A percentile compares a stretch with the other conserved stretches of the same genome.
phyloP scores from a whole-genome alignment of 441 rosid species.

The Biscutella auriculata region DNA sequence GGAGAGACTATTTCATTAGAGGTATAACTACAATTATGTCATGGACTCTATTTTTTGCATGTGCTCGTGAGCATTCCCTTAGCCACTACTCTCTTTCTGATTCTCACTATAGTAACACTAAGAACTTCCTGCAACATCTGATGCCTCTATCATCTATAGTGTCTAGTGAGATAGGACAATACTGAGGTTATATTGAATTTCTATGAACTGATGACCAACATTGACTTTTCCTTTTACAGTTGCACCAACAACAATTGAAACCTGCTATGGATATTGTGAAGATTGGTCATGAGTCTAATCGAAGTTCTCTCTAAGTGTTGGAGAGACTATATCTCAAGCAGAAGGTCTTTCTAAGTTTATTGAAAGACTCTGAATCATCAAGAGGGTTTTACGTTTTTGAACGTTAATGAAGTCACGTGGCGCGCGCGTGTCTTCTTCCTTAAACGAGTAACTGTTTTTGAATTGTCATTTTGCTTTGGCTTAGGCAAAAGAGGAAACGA shows the following conservation, averaged over 20 bases:
- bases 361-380: no score
- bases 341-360: no score
- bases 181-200: conserved; percentile 34
- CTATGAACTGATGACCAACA: conserved; percentile 70
- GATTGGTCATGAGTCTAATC: no score
- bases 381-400: no score
- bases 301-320: no score
- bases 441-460: no score
- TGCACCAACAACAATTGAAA: conserved; percentile 93
- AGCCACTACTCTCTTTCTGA: background rate
- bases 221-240: conserved; percentile 91
- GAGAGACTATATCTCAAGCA: no score
- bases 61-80: background rate
- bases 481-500: no score
- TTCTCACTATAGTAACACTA: background rate
- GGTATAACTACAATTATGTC: conserved; percentile 31
- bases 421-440: no score
- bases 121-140: background rate
- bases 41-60: background rate
- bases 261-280: conserved; percentile 76
- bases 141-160: background rate
- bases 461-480: no score
- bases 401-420: no score
- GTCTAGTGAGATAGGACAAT: background rate
- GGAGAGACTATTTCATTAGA: conserved; percentile 77